phyloP scores from a whole-genome alignment of 176 grass and related monocot genomes.

The Carex pumila region DNA sequence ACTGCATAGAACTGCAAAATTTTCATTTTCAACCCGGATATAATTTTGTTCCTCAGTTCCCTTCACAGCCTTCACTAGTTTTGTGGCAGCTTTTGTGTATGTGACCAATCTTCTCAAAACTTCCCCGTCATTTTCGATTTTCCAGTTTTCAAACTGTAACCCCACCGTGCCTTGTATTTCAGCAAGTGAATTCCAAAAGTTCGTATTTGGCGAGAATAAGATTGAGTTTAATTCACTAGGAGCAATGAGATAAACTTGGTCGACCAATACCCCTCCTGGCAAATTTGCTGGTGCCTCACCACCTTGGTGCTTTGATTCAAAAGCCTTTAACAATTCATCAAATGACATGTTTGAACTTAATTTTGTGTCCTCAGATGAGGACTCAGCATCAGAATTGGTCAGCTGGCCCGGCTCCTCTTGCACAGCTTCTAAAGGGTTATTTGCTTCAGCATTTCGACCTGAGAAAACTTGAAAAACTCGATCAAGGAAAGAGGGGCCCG shows the following conservation, averaged over 20 bases:
- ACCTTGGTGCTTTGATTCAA: conserved; percentile 45
- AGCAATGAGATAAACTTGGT: conserved; percentile 59
- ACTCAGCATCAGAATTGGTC: not conserved
- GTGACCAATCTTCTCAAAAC: conserved; percentile 61
- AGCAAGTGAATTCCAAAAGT: conserved; percentile 66
- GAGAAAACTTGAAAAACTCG: conserved; percentile 52
- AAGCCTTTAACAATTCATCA: conserved; percentile 70
- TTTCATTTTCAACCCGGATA: conserved; percentile 59
- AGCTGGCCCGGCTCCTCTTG: not conserved
- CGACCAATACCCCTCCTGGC: conserved; percentile 59
- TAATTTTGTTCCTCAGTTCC: conserved; percentile 77
- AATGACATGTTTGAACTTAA: conserved; percentile 39
- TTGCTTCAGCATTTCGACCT: conserved; percentile 28
- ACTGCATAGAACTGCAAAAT: conserved; percentile 51
- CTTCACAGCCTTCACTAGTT: conserved; percentile 83
- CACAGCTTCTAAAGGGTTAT: conserved; percentile 15
- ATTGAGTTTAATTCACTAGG: conserved; percentile 60
- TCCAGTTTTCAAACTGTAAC: conserved; percentile 63
- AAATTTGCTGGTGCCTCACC: conserved; percentile 61
- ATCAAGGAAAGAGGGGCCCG: conserved; percentile 42
- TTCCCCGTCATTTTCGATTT: conserved; percentile 53
- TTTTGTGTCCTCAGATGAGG: not conserved
- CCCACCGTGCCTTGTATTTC: conserved; percentile 72
- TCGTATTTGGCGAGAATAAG: conserved; percentile 76
- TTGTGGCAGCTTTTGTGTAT: conserved; percentile 81